These are phyloP conservation scores for Penicillium olsonii DNA, from an alignment of 2,329 filamentous ascomycete species.

Conservation along the genomic window DNA sequence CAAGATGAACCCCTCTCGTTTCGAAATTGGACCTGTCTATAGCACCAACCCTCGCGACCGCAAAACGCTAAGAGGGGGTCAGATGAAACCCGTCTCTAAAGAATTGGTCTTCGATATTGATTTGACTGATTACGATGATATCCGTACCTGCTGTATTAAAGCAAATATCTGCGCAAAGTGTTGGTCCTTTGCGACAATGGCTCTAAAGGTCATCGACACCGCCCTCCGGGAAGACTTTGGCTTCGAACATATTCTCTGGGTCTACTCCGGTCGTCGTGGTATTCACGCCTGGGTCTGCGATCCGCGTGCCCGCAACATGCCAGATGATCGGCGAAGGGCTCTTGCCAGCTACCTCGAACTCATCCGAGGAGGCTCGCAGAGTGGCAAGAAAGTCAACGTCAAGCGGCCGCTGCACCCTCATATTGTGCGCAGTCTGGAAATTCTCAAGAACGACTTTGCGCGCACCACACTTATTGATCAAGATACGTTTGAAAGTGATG, in stretches of 20 bases:
- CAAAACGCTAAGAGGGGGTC: constrained; percentile 75
- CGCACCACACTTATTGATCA: constrained; percentile 78
- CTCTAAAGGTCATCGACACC: constrained; percentile 87
- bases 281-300: constrained; percentile 99
- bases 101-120: constrained; percentile 99
- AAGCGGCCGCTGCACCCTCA: constrained; percentile 88
- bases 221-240: constrained; percentile 92
- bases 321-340: constrained; percentile 80
- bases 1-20: constrained; percentile 83
- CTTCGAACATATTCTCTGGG: constrained; percentile 96
- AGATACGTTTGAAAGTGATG: constrained; percentile 75
- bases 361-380: constrained; percentile 80
- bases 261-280: constrained; percentile 94
- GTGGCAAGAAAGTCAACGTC: constrained; percentile 82
- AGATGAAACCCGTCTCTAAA: constrained; percentile 86
- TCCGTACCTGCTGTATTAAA: constrained; percentile 91
- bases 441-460: constrained; percentile 82
- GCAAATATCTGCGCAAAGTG: constrained; percentile 92
- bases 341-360: constrained; percentile 90
- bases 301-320: constrained; percentile 76
- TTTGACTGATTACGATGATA: constrained; percentile 97
- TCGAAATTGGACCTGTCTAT: constrained; percentile 98
- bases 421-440: constrained; percentile 78
- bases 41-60: constrained; percentile 89
- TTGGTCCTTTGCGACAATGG: constrained; percentile 98